phyloP scores from a whole-genome alignment of 768 basidiomycete genomes.

The Collybia sp. region DNA sequence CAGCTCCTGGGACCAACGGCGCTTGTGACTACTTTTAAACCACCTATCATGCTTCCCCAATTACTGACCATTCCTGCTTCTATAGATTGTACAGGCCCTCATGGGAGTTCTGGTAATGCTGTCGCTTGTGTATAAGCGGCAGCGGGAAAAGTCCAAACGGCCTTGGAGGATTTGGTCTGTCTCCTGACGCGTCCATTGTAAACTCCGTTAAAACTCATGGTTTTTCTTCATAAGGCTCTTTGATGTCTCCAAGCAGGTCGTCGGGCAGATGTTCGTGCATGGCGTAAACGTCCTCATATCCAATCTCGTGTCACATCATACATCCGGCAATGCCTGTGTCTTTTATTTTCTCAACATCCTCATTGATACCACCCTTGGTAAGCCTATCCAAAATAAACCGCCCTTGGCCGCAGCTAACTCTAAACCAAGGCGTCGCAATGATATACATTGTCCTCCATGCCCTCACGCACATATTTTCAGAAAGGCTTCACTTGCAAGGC shows the following conservation, averaged over 20 bases:
- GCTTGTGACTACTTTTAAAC: slow-evolving; percentile 28
- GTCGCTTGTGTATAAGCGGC: slow-evolving; percentile 84
- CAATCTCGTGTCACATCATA: slow-evolving; percentile 63
- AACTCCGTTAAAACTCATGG: slow-evolving; percentile 7
- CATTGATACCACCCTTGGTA: slow-evolving; percentile 88
- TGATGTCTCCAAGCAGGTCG: slow-evolving; percentile 89
- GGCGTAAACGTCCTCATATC: slow-evolving; percentile 77
- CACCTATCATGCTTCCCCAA: slow-evolving; percentile 36
- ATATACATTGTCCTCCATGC: slow-evolving; percentile 71
- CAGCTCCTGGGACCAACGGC: slow-evolving; percentile 48
- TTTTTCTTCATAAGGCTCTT: slow-evolving; percentile 55
- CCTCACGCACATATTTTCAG: slow-evolving; percentile 59
- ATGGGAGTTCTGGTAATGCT: slow-evolving; percentile 91
- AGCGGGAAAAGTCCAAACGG: slow-evolving; percentile 78
- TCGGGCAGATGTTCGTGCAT: slow-evolving; percentile 82
- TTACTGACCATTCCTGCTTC: slow-evolving; percentile 44
- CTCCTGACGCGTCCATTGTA: slow-evolving; percentile 2
- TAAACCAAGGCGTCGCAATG: slow-evolving; percentile 65
- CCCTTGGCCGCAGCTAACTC: neutral
- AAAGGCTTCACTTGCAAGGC: slow-evolving; percentile 63
- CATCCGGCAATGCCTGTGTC: slow-evolving; percentile 81
- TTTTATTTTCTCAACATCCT: slow-evolving; percentile 92
- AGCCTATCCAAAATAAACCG: slow-evolving; percentile 15
- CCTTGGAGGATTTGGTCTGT: slow-evolving; percentile 91
- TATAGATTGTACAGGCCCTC: slow-evolving; percentile 74